These are phyloP conservation scores for Cornus suecica DNA, from an alignment of 148 eudicot species.

Conservation along the genomic window DNA sequence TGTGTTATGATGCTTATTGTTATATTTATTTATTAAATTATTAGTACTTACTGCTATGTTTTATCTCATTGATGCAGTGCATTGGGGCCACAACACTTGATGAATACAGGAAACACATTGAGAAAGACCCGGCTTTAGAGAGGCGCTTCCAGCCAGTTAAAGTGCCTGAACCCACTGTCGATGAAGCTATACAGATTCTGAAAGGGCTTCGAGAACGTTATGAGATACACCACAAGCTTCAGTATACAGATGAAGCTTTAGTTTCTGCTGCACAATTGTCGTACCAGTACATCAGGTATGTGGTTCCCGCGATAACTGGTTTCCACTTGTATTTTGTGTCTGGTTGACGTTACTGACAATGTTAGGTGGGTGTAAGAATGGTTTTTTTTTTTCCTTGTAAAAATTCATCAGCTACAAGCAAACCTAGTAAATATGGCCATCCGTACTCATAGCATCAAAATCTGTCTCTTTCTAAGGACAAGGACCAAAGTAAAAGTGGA, in stretches of 20 bases:
- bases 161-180: constrained; percentile 41
- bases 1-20: neutral
- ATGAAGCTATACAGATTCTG: constrained; percentile 37
- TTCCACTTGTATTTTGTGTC: neutral
- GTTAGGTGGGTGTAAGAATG: too few relatives aligned
- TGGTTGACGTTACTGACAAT: too few relatives aligned
- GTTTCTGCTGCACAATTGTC: constrained; percentile 39
- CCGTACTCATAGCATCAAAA: neutral
- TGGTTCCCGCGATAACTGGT: neutral
- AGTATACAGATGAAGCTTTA: constrained; percentile 36
- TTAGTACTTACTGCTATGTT: neutral
- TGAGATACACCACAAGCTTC: constrained; percentile 48
- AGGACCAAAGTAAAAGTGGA: too few relatives aligned
- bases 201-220: constrained; percentile 37
- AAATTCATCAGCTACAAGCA: too few relatives aligned
- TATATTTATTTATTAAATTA: neutral
- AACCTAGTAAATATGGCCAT: neutral
- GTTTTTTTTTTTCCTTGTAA: too few relatives aligned
- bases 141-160: constrained; percentile 40
- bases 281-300: constrained; percentile 32
- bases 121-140: constrained; percentile 40
- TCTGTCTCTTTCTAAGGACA: neutral
- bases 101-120: constrained; percentile 43
- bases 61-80: constrained; percentile 22
- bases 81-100: constrained; percentile 47